phyloP scores from a whole-genome alignment of 129 eudicot species.

The Chrysanthemum makinoi region DNA sequence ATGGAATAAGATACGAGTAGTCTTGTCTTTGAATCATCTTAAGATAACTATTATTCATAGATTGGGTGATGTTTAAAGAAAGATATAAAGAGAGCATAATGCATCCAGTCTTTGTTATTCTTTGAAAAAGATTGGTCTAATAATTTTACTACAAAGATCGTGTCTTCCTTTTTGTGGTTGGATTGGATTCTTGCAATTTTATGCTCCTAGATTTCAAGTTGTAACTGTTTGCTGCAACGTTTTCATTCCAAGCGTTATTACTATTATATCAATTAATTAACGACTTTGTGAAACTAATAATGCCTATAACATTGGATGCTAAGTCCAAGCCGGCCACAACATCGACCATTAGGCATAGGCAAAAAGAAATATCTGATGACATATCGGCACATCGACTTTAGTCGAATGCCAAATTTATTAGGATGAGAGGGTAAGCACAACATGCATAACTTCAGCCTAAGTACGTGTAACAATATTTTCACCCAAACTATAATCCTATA shows the following conservation, averaged over 20 bases:
- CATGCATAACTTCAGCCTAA: no score
- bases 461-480: no score
- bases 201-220: slow-evolving; percentile 11
- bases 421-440: no score
- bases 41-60: slow-evolving; percentile 2
- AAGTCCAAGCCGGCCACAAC: no score
- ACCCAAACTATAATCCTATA: no score
- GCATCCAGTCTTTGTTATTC: slow-evolving; percentile 24
- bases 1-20: slow-evolving; percentile 20
- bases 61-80: slow-evolving; percentile 29
- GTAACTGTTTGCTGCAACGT: not conserved
- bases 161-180: slow-evolving; percentile 32
- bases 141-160: slow-evolving; percentile 30
- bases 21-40: slow-evolving; percentile 5
- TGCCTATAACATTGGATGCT: no score
- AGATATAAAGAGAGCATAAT: slow-evolving; percentile 22
- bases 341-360: no score
- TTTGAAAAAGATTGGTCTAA: slow-evolving; percentile 31
- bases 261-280: no score
- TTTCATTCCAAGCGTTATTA: not conserved
- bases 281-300: no score
- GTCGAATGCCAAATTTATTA: no score
- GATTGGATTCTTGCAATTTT: slow-evolving; percentile 27
- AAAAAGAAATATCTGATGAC: no score
- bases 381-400: no score